Percentiles rank a stretch among this genome's conserved stretches.
phyloP scores from a whole-genome alignment of 768 basidiomycete species.

The Phylloporus sp. region DNA sequence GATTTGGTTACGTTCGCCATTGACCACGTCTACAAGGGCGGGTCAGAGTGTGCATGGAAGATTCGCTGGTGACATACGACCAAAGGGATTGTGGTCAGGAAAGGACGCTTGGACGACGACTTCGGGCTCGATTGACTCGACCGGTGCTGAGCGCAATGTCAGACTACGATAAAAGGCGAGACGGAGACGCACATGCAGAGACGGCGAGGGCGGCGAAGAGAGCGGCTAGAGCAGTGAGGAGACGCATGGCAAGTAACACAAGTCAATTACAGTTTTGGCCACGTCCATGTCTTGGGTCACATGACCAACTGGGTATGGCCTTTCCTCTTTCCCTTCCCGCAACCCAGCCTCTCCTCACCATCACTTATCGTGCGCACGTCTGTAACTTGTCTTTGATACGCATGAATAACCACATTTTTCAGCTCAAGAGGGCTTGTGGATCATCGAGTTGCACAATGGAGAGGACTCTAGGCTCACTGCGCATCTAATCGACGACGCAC shows the following conservation, averaged over 20 bases:
- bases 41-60: slow-evolving; percentile 10
- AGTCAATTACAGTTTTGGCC: background rate
- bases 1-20: slow-evolving; percentile 74
- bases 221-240: slow-evolving; percentile 27
- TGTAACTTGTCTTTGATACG: background rate
- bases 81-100: slow-evolving; percentile 68
- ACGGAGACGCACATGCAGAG: slow-evolving; percentile 24
- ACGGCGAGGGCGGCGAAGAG: slow-evolving; percentile 29
- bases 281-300: too few relatives aligned
- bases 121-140: slow-evolving; percentile 46
- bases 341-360: slow-evolving; percentile 51
- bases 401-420: background rate
- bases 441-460: slow-evolving; percentile 78
- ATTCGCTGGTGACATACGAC: slow-evolving; percentile 47
- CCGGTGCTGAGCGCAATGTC: slow-evolving; percentile 16
- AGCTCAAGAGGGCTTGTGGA: slow-evolving; percentile 57
- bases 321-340: slow-evolving; percentile 46
- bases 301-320: slow-evolving; percentile 12
- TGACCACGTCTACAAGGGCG: slow-evolving; percentile 63
- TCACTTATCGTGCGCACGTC: slow-evolving; percentile 54
- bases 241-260: slow-evolving; percentile 28
- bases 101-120: slow-evolving; percentile 53
- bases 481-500: slow-evolving; percentile 49
- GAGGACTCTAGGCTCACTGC: slow-evolving; percentile 65
- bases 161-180: background rate